phyloP scores from a whole-genome alignment of 495 filamentous ascomycete species.

The Tuber magnatum region DNA sequence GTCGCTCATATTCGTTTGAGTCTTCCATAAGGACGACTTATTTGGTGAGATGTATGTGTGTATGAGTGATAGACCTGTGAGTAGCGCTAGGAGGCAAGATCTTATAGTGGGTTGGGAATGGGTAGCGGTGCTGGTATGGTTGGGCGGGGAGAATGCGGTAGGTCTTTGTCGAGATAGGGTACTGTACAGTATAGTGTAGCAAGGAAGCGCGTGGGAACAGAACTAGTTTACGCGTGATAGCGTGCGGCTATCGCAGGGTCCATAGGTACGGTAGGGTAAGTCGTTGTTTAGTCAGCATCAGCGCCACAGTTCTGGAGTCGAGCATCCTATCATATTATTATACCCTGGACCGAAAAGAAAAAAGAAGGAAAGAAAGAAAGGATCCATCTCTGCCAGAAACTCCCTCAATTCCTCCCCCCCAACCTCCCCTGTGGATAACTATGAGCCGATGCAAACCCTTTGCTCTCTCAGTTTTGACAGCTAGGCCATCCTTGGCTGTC shows the following conservation, averaged over 20 bases:
- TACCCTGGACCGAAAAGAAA: background rate
- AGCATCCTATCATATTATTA: no score
- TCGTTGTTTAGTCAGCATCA: background rate
- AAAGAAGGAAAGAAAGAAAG: background rate
- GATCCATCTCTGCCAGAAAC: background rate
- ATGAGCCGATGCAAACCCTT: background rate
- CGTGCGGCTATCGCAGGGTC: background rate
- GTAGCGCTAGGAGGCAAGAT: background rate
- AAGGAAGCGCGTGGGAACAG: background rate
- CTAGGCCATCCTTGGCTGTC: background rate
- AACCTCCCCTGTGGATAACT: background rate
- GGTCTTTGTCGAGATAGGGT: background rate
- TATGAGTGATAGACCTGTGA: background rate
- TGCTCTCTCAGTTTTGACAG: background rate
- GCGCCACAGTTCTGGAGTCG: background rate
- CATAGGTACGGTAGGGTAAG: background rate
- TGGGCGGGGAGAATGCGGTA: background rate
- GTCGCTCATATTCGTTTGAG: conserved; percentile 58
- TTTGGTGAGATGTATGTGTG: background rate
- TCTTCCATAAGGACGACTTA: conserved; percentile 8
- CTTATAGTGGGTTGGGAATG: background rate
- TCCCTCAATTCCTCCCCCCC: background rate
- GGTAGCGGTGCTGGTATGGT: background rate
- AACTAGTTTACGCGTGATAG: background rate
- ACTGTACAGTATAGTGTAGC: background rate